Conservation (phyloP, 169 alveolate genomes). For the Perkinsus marinus region DNA sequence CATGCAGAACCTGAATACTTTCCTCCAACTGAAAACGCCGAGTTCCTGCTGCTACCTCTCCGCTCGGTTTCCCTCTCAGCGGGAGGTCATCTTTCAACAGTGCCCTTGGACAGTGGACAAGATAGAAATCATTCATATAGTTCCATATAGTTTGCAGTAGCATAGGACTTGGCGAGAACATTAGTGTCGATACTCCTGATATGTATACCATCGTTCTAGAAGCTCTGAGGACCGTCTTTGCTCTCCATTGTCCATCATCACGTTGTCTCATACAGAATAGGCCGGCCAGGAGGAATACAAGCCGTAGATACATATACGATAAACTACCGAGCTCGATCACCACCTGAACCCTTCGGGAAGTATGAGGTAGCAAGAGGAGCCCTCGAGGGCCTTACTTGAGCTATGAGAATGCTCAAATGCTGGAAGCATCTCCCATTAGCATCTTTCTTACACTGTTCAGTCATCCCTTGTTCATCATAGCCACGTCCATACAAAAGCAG, state of each 20-base stretch:
- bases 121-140: not conserved
- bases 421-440: not conserved
- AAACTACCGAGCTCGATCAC: not conserved
- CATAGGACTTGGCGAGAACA: not conserved
- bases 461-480: not conserved
- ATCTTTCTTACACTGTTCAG: not conserved
- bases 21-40: not conserved
- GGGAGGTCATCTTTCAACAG: not conserved
- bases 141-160: not conserved
- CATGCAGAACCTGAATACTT: not conserved
- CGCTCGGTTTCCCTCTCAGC: not conserved
- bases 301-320: not conserved
- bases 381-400: not conserved
- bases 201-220: not conserved
- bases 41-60: not conserved
- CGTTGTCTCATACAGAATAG: not conserved
- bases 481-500: not conserved
- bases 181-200: not conserved
- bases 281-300: not conserved
- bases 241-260: not conserved
- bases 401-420: not conserved
- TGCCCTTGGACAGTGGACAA: not conserved
- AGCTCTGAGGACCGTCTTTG: not conserved
- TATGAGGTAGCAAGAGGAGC: too few relatives aligned
- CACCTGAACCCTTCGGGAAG: not conserved